Evolutionary conservation across 805 yeast genomes (phyloP).

Genomic region (Candida vaughaniae): DNA sequence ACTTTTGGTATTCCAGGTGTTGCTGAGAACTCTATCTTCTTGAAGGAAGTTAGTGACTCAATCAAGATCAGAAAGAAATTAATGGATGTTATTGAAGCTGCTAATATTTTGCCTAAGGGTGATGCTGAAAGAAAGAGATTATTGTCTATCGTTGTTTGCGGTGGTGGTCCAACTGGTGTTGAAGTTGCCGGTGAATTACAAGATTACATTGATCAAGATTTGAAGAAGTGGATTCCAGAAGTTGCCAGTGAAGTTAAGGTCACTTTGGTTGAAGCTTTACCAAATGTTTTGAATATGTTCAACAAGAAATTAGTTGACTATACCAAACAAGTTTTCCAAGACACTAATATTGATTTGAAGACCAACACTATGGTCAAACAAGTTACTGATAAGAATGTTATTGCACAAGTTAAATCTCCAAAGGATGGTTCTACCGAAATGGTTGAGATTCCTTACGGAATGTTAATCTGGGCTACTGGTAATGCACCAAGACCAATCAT

Average conservation of each 20-base stretch:
- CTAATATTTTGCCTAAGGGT: conserved; percentile 71
- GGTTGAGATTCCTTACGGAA: conserved; percentile 79
- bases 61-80: conserved; percentile 77
- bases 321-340: conserved; percentile 74
- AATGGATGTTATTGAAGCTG: conserved; percentile 87
- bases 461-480: conserved; percentile 97
- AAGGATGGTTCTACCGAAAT: conserved; percentile 60
- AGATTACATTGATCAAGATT: conserved; percentile 91
- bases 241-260: conserved; percentile 80
- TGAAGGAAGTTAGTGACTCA: conserved; percentile 89
- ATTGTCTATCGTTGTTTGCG: conserved; percentile 87
- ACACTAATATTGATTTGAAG: conserved; percentile 66
- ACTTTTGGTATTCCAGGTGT: conserved; percentile 97
- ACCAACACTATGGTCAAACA: conserved; percentile 87
- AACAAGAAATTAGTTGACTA: conserved; percentile 68
- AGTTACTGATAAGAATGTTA: conserved; percentile 69
- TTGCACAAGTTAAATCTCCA: conserved; percentile 64
- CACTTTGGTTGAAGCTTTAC: conserved; percentile 85
- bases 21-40: conserved; percentile 78
- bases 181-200: conserved; percentile 96
- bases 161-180: conserved; percentile 99
- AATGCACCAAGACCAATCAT: conserved; percentile 83
- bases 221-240: conserved; percentile 84
- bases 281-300: conserved; percentile 79
- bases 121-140: conserved; percentile 82